phyloP scores from a whole-genome alignment of 148 eudicot genomes.

The Euryodendron excelsum region DNA sequence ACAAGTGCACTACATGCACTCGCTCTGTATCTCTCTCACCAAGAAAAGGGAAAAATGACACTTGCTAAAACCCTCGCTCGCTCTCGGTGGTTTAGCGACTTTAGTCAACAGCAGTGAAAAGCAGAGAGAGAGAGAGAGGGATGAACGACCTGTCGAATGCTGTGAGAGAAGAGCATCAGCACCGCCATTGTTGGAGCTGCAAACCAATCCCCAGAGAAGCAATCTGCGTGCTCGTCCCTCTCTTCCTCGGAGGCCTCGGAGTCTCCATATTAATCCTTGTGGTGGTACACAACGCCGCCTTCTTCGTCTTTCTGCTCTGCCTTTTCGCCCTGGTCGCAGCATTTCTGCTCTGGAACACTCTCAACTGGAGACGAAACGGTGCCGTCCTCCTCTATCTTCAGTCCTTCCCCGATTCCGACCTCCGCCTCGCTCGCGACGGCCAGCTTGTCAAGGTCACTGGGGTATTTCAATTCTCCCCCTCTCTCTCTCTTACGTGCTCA shows the following conservation, averaged over 20 bases:
- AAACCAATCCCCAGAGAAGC: conserved; percentile 31
- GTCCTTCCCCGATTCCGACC: conserved; percentile 46
- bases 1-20: too few species aligned
- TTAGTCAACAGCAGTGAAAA: not conserved
- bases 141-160: conserved; percentile 41
- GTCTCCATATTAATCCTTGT: conserved; percentile 41
- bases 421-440: conserved; percentile 39
- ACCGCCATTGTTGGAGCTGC: conserved; percentile 19
- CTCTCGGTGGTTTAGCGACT: not conserved
- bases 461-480: conserved; percentile 20
- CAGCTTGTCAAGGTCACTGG: conserved; percentile 62
- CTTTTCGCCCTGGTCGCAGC: conserved; percentile 31
- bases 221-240: conserved; percentile 27
- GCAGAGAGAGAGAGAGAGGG: conserved; percentile 5
- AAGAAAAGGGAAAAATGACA: not conserved
- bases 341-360: conserved; percentile 37
- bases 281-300: conserved; percentile 40
- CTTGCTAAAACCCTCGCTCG: not conserved
- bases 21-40: too few species aligned
- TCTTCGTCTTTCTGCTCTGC: conserved; percentile 29
- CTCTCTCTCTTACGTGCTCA: not conserved
- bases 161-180: conserved; percentile 7
- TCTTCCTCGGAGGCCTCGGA: conserved; percentile 34
- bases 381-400: conserved; percentile 35
- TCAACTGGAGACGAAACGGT: conserved; percentile 21